Base-by-base conservation (phyloP, 169 alveolate species). In the Eimeria sp. region DNA sequence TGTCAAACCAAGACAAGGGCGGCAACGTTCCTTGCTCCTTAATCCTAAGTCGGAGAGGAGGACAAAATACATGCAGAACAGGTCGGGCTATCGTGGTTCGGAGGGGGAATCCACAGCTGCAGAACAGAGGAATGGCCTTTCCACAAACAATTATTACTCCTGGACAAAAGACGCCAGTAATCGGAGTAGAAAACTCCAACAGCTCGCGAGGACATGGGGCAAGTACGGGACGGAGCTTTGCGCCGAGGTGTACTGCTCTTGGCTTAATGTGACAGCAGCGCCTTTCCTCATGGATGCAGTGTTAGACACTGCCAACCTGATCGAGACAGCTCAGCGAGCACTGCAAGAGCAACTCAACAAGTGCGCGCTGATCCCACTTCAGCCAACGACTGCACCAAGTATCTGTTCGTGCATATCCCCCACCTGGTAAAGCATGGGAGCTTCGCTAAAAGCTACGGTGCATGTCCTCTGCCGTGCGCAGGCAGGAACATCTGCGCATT, bases 251-350 rank as follows among this genome's bases (percentile, higher is more conserved):
- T 68, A 83, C 33, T 56, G 83, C 89, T 60, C 96, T 33, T 93
- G 96, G 96, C n/a, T 93, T 25, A 93, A 93, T 78, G 56, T 93
- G 54, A 83, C 96, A n/a, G 68, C 80, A 40, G 96, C 96, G 56
- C 96, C 96, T 20, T 76, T 83, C 52, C 87, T 93, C 37, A 56
- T 93, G 94, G 96, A 93, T 60, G 85, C 96, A 30, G 62, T 93
- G 43, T 49, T 93, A 49, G 96, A 93, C 49, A 93, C 96, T n/a
- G 78, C 94, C 16, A 80, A 83, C 27, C 43, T 71, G 56, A 66
- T 83, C n/a, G 96, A 93, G 58, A 89, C 93, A 64, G 93, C 93
- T 87, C 93, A 87, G 25, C 60, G 82, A 40, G 62, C 93, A 23
- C 83, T 87, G 49, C 78, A 87, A 25, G 93, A 60, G 68, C 93